phyloP scores from a whole-genome alignment of 2,329 filamentous ascomycete species.

The Fusarium equiseti region DNA sequence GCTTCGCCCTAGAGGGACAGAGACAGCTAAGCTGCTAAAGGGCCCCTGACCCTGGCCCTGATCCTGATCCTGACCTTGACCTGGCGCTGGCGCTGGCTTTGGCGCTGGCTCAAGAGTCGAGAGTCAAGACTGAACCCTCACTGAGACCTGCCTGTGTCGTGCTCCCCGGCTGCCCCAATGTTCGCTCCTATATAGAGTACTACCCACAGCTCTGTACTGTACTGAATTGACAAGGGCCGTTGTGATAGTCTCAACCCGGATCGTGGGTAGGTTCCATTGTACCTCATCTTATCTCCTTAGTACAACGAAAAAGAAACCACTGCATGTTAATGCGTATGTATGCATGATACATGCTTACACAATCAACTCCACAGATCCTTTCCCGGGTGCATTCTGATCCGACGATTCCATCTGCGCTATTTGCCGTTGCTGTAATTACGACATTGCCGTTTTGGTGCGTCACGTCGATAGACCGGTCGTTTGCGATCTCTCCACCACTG shows the following conservation, averaged over 20 bases:
- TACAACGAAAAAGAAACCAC: slow-evolving; percentile 15
- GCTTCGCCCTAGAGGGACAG: background rate
- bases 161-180: slow-evolving; percentile 4
- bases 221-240: slow-evolving; percentile 8
- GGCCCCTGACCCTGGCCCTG: slow-evolving; percentile 1
- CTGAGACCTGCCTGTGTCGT: slow-evolving; percentile 8
- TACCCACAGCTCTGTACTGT: background rate
- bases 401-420: slow-evolving; percentile 23
- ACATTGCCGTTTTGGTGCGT: slow-evolving; percentile 19
- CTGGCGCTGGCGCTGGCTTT: background rate
- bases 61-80: background rate
- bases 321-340: background rate
- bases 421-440: background rate
- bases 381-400: slow-evolving; percentile 24
- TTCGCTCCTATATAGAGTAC: background rate
- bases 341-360: background rate
- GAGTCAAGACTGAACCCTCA: slow-evolving; percentile 3
- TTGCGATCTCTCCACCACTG: slow-evolving; percentile 10
- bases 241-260: slow-evolving; percentile 34
- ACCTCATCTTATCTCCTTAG: slow-evolving; percentile 39
- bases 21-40: background rate
- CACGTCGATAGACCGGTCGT: slow-evolving; percentile 6
- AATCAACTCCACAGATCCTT: background rate
- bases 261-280: slow-evolving; percentile 36
- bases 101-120: background rate